A percentile compares a stretch with the other conserved stretches of the same genome.
phyloP scores from a whole-genome alignment of 371 early-diverging fungal species.

The Mucor mucedo region DNA sequence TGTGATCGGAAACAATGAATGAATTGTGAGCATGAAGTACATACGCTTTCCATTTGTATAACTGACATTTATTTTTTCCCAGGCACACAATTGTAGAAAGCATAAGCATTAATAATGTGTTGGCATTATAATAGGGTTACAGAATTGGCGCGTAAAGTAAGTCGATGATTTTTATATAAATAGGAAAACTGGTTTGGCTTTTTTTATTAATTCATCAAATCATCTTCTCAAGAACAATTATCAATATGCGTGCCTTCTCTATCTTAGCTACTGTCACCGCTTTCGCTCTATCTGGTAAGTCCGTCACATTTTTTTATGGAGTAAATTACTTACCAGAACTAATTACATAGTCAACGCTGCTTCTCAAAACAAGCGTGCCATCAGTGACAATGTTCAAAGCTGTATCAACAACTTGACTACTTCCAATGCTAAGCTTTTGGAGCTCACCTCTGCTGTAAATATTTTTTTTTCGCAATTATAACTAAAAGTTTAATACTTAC shows the following conservation, averaged over 20 bases:
- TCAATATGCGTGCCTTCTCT: constrained; percentile 24
- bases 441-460: constrained; percentile 20
- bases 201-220: constrained; percentile 8
- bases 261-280: constrained; percentile 21
- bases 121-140: too few species aligned
- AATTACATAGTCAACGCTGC: constrained; percentile 28
- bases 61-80: too few species aligned
- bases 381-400: constrained; percentile 18
- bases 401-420: constrained; percentile 21
- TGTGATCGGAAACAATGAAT: too few species aligned
- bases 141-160: too few species aligned
- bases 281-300: constrained; percentile 27
- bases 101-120: too few species aligned
- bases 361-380: constrained; percentile 17
- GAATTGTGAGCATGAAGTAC: too few species aligned
- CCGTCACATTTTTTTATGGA: neutral
- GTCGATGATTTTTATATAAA: too few species aligned
- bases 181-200: too few species aligned
- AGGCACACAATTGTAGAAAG: too few species aligned
- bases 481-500: neutral
- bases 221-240: neutral
- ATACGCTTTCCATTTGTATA: too few species aligned
- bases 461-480: neutral
- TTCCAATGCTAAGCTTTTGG: constrained; percentile 14
- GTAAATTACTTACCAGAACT: neutral